These are phyloP conservation scores for Aspergillus nidulans DNA, from an alignment of 495 filamentous ascomycete species.

Conservation along the genomic window DNA sequence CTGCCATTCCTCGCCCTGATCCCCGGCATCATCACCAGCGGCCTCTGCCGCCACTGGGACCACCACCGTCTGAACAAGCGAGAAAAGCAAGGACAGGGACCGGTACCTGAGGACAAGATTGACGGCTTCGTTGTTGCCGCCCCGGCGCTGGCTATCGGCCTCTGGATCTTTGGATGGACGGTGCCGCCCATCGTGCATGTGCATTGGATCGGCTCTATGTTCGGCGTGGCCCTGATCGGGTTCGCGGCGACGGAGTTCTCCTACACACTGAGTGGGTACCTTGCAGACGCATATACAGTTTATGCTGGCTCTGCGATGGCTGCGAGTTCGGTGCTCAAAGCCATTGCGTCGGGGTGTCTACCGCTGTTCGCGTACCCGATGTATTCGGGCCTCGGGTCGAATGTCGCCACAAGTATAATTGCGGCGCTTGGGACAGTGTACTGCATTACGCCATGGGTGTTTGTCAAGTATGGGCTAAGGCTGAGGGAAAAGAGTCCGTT, in stretches of 20 bases:
- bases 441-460: constrained; percentile 32
- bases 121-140: constrained; percentile 38
- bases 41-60: constrained; percentile 34
- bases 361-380: constrained; percentile 39
- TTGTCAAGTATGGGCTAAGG: constrained; percentile 31
- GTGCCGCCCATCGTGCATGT: constrained; percentile 30
- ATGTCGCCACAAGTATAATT: constrained; percentile 34
- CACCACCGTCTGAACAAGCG: constrained; percentile 13
- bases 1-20: constrained; percentile 38
- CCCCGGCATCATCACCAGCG: constrained; percentile 27
- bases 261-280: constrained; percentile 39
- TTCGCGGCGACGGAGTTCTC: constrained; percentile 45
- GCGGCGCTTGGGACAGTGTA: constrained; percentile 37
- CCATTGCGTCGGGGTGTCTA: constrained; percentile 32
- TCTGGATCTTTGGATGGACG: constrained; percentile 46
- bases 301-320: constrained; percentile 42
- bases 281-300: constrained; percentile 42
- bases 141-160: constrained; percentile 28
- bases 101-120: constrained; percentile 40
- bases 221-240: constrained; percentile 33
- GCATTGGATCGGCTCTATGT: constrained; percentile 35
- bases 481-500: constrained; percentile 39
- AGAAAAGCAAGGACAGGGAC: constrained; percentile 8
- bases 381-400: constrained; percentile 33
- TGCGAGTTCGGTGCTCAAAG: constrained; percentile 33